Evolutionary conservation across 345 rosid genomes (phyloP), one percentile per base, ranked within the genome.

Genomic region (Pistacia vera): DNA sequence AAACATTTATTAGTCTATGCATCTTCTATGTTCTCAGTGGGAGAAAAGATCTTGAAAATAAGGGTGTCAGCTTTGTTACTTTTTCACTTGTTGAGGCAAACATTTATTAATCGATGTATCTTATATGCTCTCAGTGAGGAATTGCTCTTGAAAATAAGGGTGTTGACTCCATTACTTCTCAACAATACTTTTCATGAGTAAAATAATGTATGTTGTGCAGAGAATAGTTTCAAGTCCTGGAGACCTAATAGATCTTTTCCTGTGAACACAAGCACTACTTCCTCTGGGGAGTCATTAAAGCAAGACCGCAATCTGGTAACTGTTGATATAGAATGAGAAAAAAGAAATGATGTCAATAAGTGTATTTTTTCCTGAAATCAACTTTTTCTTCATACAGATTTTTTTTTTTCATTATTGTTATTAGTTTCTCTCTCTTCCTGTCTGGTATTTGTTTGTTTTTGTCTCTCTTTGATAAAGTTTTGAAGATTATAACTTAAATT

Each of bases 161-260:
- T 48, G 30, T 49, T 46, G 49, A 2, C 48, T 30, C 41, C 28
- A 17, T 59, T 57, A 61, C 41, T 62, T 48, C 14, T 75, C 72
- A 38, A 25, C 71, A 75, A 16, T 30, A 49, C 68, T 71, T 52
- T 78, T 64, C 58, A 51, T 46, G 25, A 59, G 52, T n/a, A 5
- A 12, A 59, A 30, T 60, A 9, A 62, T 44, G 22, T 20, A 46
- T 51, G 11, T 73, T 51, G 25, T 73, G 79, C 79, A 85, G 86
- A 85, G 68, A 83, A 77, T 76, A 81, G 74, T 71, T 76, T 83
- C 36, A 79, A 77, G 55, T 77, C 83, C 74, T 85, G 88, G 86
- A 81, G 78, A 62, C 78, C 88, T 70, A 76, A 74, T 52, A 81
- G 79, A 72, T 81, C 74, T 66, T 11, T 77, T 64, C 80, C 56